These are phyloP conservation scores for Trichoderma citrinoviride DNA, from an alignment of 2,329 filamentous ascomycete genomes.

Conservation along the genomic window DNA sequence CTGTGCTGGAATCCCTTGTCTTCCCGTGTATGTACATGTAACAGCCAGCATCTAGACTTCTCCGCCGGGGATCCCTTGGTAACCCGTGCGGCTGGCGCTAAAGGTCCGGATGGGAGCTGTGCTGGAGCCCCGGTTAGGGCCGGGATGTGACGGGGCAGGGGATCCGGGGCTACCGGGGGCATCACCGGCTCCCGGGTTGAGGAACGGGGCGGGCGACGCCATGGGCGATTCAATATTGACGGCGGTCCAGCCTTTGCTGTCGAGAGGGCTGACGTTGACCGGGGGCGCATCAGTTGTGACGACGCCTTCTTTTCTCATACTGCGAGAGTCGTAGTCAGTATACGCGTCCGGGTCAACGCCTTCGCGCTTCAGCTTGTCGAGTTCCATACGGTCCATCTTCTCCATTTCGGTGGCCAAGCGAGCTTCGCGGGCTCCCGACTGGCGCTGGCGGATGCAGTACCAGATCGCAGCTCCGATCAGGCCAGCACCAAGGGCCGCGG, in stretches of 20 bases:
- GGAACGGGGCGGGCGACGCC: conserved; percentile 16
- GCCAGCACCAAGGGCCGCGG: conserved; percentile 43
- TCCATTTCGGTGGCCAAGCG: conserved; percentile 43
- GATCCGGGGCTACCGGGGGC: conserved; percentile 10
- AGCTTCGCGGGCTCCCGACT: conserved; percentile 51
- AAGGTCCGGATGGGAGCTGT: conserved; percentile 24
- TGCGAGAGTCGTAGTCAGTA: conserved; percentile 27
- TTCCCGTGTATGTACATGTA: too few species aligned
- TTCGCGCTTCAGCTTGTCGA: conserved; percentile 48
- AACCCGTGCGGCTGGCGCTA: conserved; percentile 19
- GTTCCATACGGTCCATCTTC: conserved; percentile 49
- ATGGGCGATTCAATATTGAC: conserved; percentile 17
- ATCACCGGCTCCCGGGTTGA: conserved; percentile 23
- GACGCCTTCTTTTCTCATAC: conserved; percentile 21
- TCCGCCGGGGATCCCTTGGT: conserved; percentile 18
- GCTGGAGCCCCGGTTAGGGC: conserved; percentile 22
- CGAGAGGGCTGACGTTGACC: conserved; percentile 23
- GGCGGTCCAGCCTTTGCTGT: conserved; percentile 20
- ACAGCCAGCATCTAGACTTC: not conserved
- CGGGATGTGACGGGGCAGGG: conserved; percentile 11
- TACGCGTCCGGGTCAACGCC: conserved; percentile 51
- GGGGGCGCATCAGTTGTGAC: conserved; percentile 24
- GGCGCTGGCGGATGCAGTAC: conserved; percentile 56
- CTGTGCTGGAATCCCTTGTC: not conserved
- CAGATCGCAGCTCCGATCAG: conserved; percentile 44